A percentile compares a stretch with the other conserved stretches of the same genome.
Evolutionary conservation across 1,284 basidiomycete species (phyloP).

Genomic region (Abortiporus biennis): DNA sequence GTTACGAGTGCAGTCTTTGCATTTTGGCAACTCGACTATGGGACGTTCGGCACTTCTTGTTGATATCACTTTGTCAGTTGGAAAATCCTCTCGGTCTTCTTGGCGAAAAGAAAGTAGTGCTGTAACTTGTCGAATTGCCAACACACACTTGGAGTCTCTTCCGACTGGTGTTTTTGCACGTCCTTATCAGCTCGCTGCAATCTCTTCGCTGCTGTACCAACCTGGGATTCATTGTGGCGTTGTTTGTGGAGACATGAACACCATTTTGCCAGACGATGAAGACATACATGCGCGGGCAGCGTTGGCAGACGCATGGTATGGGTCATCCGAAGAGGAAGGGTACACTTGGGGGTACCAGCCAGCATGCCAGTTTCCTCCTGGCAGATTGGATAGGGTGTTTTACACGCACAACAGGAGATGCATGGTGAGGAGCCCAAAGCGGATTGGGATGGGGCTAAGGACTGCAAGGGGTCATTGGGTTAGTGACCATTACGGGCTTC

Average conservation of each 20-base stretch:
- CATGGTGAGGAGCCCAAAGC: slow-evolving; percentile 42
- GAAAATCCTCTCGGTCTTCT: background rate
- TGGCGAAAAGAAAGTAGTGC: background rate
- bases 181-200: slow-evolving; percentile 45
- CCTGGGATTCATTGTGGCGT: slow-evolving; percentile 46
- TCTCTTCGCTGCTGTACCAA: slow-evolving; percentile 41
- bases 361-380: slow-evolving; percentile 34
- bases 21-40: slow-evolving; percentile 45
- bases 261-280: slow-evolving; percentile 41
- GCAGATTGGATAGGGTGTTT: slow-evolving; percentile 60
- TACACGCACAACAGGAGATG: slow-evolving; percentile 41
- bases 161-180: slow-evolving; percentile 35
- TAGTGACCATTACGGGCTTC: slow-evolving; percentile 62
- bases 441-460: slow-evolving; percentile 49
- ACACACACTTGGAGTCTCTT: slow-evolving; percentile 67
- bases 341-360: slow-evolving; percentile 67
- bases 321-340: slow-evolving; percentile 33
- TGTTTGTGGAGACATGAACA: slow-evolving; percentile 67
- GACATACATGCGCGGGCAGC: slow-evolving; percentile 35
- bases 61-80: slow-evolving; percentile 25
- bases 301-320: slow-evolving; percentile 46
- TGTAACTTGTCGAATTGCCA: slow-evolving; percentile 49
- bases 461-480: slow-evolving; percentile 39
- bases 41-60: slow-evolving; percentile 49
- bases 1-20: slow-evolving; percentile 34